Evolutionary conservation across 2,329 filamentous ascomycete genomes (phyloP).

Genomic region (Aspergillus amoenus): DNA sequence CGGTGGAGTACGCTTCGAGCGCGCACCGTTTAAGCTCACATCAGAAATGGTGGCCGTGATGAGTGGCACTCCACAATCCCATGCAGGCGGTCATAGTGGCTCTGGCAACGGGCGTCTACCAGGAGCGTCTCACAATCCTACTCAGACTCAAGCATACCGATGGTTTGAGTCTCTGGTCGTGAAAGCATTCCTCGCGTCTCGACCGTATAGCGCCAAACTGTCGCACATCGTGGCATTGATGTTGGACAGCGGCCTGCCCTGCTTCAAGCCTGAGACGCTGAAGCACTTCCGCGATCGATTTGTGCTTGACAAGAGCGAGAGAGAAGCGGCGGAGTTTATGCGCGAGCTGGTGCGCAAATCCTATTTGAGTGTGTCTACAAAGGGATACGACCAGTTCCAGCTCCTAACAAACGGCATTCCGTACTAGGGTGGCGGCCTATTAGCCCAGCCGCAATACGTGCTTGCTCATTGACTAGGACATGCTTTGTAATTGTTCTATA

Average conservation of each 20-base stretch:
- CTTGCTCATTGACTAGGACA: no score
- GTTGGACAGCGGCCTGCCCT: conserved; percentile 93
- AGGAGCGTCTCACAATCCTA: conserved; percentile 42
- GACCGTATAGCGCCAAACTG: conserved; percentile 85
- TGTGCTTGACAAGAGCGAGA: conserved; percentile 84
- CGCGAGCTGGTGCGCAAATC: conserved; percentile 85
- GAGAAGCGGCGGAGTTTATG: conserved; percentile 95
- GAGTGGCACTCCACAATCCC: conserved; percentile 64
- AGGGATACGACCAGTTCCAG: conserved; percentile 97
- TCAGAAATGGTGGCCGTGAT: conserved; percentile 99
- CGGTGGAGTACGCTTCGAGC: conserved; percentile 94
- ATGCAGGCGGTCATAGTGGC: conserved; percentile 26
- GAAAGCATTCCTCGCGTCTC: conserved; percentile 87
- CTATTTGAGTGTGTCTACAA: conserved; percentile 85
- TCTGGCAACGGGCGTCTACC: conserved; percentile 26
- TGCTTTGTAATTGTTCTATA: no score
- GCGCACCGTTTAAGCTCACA: conserved; percentile 97
- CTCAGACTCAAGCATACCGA: conserved; percentile 81
- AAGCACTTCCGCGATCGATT: conserved; percentile 91
- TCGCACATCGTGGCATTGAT: conserved; percentile 88
- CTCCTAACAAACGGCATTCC: conserved; percentile 95
- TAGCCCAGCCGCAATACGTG: no score
- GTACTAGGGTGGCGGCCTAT: conserved; percentile 55
- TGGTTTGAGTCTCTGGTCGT: conserved; percentile 97
- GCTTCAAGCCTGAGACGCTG: conserved; percentile 95